Base-by-base conservation (phyloP, 441 rosid genomes). In the Pelargonium australe region DNA sequence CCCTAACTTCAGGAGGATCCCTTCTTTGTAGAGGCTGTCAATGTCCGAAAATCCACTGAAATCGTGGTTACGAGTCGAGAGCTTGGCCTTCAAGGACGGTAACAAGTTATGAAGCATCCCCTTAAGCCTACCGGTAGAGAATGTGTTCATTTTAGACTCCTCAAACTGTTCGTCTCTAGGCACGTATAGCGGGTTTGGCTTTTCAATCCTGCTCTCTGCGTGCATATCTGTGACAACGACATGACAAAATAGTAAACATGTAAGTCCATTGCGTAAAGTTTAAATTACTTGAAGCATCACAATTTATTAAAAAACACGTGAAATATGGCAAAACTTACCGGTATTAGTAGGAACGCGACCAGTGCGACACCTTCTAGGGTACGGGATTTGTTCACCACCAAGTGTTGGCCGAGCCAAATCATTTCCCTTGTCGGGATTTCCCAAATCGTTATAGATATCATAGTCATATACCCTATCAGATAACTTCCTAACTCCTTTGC, bases 141-240 rank as follows among this genome's bases (percentile, higher is more conserved):
- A 89, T 0, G 93, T 64, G 47, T 81, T 70, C 63, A 70, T 73
- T 69, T 95, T 95, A 0, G 88, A 78, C 83, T 95, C 96, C 81
- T 92, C 98, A 66, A 95, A 92, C 62, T 80, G 95, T 73, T 95
- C 99, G 55, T 95, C 99, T 66, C 96, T 82, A 0, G 99, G 99
- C 65, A 95, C 99, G 14, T 95, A 95, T 23, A 85, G 72, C 2
- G 98, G 99, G 70, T 57, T 31, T 28, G 98, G 97, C 85, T 90
- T 92, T 87, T 95, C 97, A 0, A 86, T 88, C 1, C 97, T 83
- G 68, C 89, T 83, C 83, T 91, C 97, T 1, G 88, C 93, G 58
- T 63, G 66, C 2, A 81, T 44, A 79, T 89, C 92, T 87, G 78
- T 5, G 25, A 65, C 16, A 34, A 14, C 20, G 9, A 10, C 12